Base-by-base conservation (phyloP, 306 rosid species). In the Dryas drummondii region DNA sequence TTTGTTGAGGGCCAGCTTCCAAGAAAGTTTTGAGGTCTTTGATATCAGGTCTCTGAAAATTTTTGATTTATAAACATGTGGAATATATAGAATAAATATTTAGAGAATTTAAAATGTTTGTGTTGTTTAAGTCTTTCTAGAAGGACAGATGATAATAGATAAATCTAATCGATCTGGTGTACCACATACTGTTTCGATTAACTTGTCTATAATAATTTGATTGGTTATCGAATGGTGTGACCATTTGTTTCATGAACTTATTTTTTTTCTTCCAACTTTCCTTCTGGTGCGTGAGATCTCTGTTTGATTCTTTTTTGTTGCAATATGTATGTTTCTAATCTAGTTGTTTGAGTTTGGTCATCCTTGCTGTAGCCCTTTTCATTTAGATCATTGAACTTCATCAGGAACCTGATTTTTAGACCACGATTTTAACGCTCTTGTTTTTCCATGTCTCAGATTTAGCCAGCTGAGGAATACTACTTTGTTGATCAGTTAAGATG, bases 401-500 rank as follows among this genome's bases (percentile, higher is more conserved):
- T 9, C 22, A 22, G 22, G n/a, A 13, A 7, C 48, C 67, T 62
- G 10, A 7, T 3, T 61, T 61, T 32, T 15, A 61, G 67, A 61
- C 37, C 50, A n/a, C 49, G 27, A 40, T 37, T 54, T 67, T 63
- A 66, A n/a, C 66, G 19, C 53, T n/a, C 55, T 76, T 76, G 2
- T 74, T 47, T 45, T 46, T 58, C 45, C 66, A 1, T 27, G 22
- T 72, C 70, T 62, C 88, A 78, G 87, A 72, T 83, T 78, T 68
- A 63, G 70, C 72, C 68, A 57, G 12, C 64, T 4, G 2, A 48
- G 55, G 61, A 32, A 44, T 54, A 62, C 41, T 4, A 12, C 14
- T 42, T 42, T 19, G 16, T 58, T 26, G 67, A 82, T 16, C 61
- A 19, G 41, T 61, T 63, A 66, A 74, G 65, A 88, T 89, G 93